Conservation (phyloP, 805 yeast genomes). For the Teunomyces stri region DNA sequence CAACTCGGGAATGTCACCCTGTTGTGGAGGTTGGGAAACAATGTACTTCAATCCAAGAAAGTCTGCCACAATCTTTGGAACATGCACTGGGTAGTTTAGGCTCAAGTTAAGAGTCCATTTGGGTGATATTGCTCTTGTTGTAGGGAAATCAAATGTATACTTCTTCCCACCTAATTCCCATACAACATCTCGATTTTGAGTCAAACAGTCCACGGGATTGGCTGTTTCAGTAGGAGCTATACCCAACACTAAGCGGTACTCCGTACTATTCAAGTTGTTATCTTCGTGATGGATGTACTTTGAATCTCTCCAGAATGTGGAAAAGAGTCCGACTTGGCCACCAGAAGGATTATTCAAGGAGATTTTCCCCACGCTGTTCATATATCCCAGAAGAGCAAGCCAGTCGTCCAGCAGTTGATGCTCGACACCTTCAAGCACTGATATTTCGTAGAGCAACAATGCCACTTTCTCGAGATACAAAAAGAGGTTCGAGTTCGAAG, state of each 20-base stretch:
- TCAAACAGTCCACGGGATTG: constrained; percentile 18
- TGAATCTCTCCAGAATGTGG: constrained; percentile 37
- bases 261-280: constrained; percentile 13
- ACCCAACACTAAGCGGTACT: constrained; percentile 21
- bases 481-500: constrained; percentile 30
- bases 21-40: background rate
- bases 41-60: constrained; percentile 23
- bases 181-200: constrained; percentile 14
- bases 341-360: constrained; percentile 20
- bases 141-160: constrained; percentile 18
- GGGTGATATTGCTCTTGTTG: constrained; percentile 7
- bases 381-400: constrained; percentile 21
- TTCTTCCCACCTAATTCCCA: constrained; percentile 21
- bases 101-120: constrained; percentile 27
- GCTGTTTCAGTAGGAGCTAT: constrained; percentile 13
- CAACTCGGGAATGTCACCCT: background rate
- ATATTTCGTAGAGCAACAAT: constrained; percentile 24
- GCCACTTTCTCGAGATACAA: constrained; percentile 29
- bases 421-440: constrained; percentile 21
- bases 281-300: constrained; percentile 25
- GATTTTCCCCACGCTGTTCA: constrained; percentile 27
- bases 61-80: constrained; percentile 30
- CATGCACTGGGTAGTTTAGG: constrained; percentile 22
- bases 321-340: constrained; percentile 30
- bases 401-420: constrained; percentile 13